Evolutionary conservation across 257 asterid species (phyloP), one percentile per base, ranked within the genome.

Genomic region (Echites panduratus): DNA sequence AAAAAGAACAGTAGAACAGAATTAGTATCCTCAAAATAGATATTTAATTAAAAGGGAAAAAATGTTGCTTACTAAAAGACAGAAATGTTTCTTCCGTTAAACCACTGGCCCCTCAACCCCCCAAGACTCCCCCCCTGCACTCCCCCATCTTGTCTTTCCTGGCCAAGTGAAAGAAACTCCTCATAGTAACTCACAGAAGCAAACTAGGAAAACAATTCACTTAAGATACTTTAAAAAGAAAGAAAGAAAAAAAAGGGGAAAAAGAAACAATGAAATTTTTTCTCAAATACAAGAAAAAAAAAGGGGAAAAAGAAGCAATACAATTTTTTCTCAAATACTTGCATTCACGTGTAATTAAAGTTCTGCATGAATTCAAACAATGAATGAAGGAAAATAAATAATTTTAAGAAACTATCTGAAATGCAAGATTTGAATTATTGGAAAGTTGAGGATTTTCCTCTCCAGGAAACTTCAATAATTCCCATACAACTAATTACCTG

Each of bases 401-500:
- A n/a, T 9, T 19, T 3, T 12, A 59, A 59, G 27, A 22, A 11
- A 29, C 11, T 29, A 38, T 27, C 3, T 5, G 11, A n/a, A 63
- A 66, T 4, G 22, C 62, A 44, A 69, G 53, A 19, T 27, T 69
- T 43, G 20, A 54, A 38, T 50, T 50, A 63, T 38, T 19, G 14
- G 4, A 29, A 56, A 58, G 13, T 70, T 50, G 22, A 53, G 26
- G 45, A 26, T 50, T 53, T 44, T 22, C 44, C 13, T 54, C 32
- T 67, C 66, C 38, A 32, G 47, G 63, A 77, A 75, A 27, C 19
- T 64, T 49, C 65, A 69, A n/a, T 64, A 64, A 35, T 76, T 66
- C 68, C 22, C 27, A 44, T 41, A 78, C 77, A 32, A 35, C 52
- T 70, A 22, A 58, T 79, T 64, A 87, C 99, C 99, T 94, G 99